Percentiles rank a stretch among this genome's conserved stretches.
phyloP scores from a whole-genome alignment of 257 asterid species.

The Prunella vulgaris region DNA sequence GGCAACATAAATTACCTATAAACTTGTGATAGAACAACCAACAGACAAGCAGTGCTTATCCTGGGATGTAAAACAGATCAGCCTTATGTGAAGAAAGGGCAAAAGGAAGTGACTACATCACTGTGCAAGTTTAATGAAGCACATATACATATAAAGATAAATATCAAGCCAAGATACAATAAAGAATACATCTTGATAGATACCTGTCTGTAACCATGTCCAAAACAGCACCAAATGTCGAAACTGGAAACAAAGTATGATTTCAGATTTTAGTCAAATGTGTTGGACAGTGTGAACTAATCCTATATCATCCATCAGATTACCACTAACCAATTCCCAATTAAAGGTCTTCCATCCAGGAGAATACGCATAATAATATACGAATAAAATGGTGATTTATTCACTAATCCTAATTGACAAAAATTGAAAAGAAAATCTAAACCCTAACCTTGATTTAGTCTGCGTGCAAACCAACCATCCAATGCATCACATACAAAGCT shows the following conservation, averaged over 20 bases:
- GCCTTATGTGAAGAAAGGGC: constrained; percentile 7
- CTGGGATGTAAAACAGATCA: constrained; percentile 39
- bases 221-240: constrained; percentile 94
- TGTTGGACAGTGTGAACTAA: constrained; percentile 15
- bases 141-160: not conserved
- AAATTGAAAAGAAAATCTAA: constrained; percentile 15
- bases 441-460: constrained; percentile 84
- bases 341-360: not conserved
- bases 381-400: not conserved
- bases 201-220: constrained; percentile 99
- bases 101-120: constrained; percentile 14
- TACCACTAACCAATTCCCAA: constrained; percentile 3
- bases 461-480: constrained; percentile 99
- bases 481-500: constrained; percentile 96
- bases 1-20: constrained; percentile 53
- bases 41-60: constrained; percentile 94
- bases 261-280: constrained; percentile 11
- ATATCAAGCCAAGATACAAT: constrained; percentile 11
- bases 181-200: not conserved
- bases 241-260: constrained; percentile 53
- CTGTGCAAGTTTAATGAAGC: not conserved
- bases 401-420: constrained; percentile 7
- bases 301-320: constrained; percentile 18
- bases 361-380: no score
- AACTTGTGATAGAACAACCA: constrained; percentile 95